Percentiles rank a stretch among this genome's conserved stretches.
phyloP scores from a whole-genome alignment of 2,329 filamentous ascomycete genomes.

The Hypoxylon sp. region DNA sequence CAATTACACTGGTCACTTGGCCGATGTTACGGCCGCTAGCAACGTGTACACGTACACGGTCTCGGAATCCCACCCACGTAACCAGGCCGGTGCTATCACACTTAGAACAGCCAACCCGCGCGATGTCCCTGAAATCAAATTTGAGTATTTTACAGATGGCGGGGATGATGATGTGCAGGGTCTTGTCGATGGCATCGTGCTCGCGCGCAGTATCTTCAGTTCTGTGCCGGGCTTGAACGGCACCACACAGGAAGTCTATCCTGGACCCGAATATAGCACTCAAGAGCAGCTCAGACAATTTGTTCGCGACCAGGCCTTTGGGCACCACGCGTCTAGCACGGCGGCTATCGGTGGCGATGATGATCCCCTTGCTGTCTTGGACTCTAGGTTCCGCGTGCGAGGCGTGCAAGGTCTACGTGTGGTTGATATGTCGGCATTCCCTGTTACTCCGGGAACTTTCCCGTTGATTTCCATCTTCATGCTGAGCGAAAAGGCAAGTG shows the following conservation, averaged over 20 bases:
- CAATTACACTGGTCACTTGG: constrained; percentile 45
- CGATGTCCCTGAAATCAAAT: constrained; percentile 69
- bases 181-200: constrained; percentile 62
- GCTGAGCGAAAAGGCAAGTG: constrained; percentile 42
- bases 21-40: constrained; percentile 50
- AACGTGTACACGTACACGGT: constrained; percentile 56
- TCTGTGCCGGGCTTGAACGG: constrained; percentile 53
- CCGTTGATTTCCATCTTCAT: constrained; percentile 42
- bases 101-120: constrained; percentile 69
- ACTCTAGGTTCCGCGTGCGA: constrained; percentile 60
- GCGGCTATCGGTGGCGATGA: constrained; percentile 50
- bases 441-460: constrained; percentile 55
- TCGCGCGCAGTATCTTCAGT: constrained; percentile 57
- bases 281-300: constrained; percentile 40
- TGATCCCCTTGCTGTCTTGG: constrained; percentile 61
- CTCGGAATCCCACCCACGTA: constrained; percentile 66
- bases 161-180: constrained; percentile 60
- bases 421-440: constrained; percentile 63
- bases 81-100: constrained; percentile 67
- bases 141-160: constrained; percentile 65
- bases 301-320: constrained; percentile 43
- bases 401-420: constrained; percentile 61
- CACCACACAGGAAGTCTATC: constrained; percentile 40
- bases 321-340: constrained; percentile 43
- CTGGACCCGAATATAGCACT: constrained; percentile 29